Percentiles rank a stretch among this genome's conserved stretches.
These are phyloP conservation scores for Hypomontagnella monticulosa DNA, from an alignment of 495 filamentous ascomycete genomes.

Conservation along the genomic window DNA sequence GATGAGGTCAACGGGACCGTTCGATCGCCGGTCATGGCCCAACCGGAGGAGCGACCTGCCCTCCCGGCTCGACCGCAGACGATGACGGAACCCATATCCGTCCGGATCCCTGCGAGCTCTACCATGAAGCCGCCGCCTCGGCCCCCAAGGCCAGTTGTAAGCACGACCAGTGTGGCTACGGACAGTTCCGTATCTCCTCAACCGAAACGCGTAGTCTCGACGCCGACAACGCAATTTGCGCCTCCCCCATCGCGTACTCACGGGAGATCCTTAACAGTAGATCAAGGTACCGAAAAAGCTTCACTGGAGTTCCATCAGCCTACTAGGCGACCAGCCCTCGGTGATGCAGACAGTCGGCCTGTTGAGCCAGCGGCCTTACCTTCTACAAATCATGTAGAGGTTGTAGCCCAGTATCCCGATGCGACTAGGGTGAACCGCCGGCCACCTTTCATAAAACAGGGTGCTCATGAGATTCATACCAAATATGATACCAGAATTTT, in stretches of 20 bases:
- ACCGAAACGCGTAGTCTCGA: conserved; percentile 63
- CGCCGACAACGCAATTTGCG: conserved; percentile 56
- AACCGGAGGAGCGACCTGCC: conserved; percentile 63
- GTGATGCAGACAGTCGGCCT: conserved; percentile 34
- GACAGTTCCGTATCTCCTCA: conserved; percentile 48
- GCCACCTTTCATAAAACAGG: conserved; percentile 75
- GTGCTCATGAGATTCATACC: conserved; percentile 78
- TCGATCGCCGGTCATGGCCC: conserved; percentile 44
- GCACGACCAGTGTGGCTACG: conserved; percentile 39
- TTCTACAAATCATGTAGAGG: conserved; percentile 36
- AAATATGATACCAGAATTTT: conserved; percentile 86
- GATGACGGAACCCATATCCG: conserved; percentile 43
- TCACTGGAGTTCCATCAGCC: conserved; percentile 49
- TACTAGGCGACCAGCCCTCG: conserved; percentile 34
- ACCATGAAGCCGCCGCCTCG: conserved; percentile 56
- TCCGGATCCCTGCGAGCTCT: conserved; percentile 36
- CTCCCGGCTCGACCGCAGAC: conserved; percentile 66
- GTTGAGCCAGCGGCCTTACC: conserved; percentile 39
- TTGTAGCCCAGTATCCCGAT: conserved; percentile 73
- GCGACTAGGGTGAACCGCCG: conserved; percentile 84
- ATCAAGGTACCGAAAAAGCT: conserved; percentile 49
- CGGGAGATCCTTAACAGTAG: conserved; percentile 62
- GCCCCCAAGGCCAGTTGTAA: conserved; percentile 54
- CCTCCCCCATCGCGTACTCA: conserved; percentile 53
- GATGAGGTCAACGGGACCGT: conserved; percentile 52